Base-by-base conservation (phyloP, 2,329 filamentous ascomycete species). In the Paecilomyces sp. region DNA sequence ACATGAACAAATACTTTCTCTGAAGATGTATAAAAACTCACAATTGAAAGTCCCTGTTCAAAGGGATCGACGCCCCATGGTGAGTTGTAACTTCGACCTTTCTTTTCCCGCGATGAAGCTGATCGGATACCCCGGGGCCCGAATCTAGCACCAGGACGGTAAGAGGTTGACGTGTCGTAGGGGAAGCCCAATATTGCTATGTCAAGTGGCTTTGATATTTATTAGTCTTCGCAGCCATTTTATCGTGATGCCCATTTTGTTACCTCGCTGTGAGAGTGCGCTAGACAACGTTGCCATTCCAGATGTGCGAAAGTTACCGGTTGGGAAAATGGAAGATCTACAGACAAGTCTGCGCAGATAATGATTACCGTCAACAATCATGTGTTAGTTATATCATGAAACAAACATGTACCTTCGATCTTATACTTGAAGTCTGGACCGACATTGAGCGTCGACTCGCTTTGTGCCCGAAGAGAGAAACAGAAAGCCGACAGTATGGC, bases 151-250 rank as follows among this genome's bases (percentile, higher is more conserved):
- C 70, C 70, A 3, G 69, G 67, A 3, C 71, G 66, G 60, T 72
- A 74, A 30, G 67, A 69, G 0, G 66, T 68, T 15, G 67, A 65
- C 3, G 70, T 73, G 60, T 74, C 72, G 58, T 69, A 74, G 9
- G 72, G 72, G 55, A 72, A 65, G 11, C 72, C 72, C 11, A 74
- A 61, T 55, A 74, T 62, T 9, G 64, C 67, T 57, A 74, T 72
- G 58, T 72, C 70, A 18, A 71, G 59, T 3, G 65, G 63, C 55
- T 61, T 13, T 12, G 24, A 54, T 54, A 47, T 47, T n/a, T 47
- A 6, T 47, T 9, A 47, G 41, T 15, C 22, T 34, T n/a, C 9
- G 41, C 1, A 47, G 5, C 5, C n/a, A 47, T 47, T 47, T 8
- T 5, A n/a, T 47, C 41, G 4, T 18, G n/a, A 8, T 9, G 18